These are phyloP conservation scores for Ceratonia siliqua DNA, from an alignment of 306 rosid genomes.

Conservation along the genomic window DNA sequence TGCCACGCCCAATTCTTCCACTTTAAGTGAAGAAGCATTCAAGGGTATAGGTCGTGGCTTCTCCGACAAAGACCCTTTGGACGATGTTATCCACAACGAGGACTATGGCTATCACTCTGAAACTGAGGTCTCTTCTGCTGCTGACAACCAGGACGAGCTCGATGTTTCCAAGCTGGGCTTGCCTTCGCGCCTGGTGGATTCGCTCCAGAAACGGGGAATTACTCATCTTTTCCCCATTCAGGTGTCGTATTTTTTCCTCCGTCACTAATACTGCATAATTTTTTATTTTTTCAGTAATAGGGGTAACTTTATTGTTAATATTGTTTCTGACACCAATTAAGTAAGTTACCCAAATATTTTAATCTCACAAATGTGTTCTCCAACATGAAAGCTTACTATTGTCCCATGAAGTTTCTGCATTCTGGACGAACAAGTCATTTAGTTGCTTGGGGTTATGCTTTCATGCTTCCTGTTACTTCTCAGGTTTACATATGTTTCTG, in stretches of 20 bases:
- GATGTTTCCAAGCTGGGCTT: constrained; percentile 74
- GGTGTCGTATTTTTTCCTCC: constrained; percentile 35
- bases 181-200: constrained; percentile 65
- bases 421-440: not conserved
- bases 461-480: not conserved
- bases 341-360: not conserved
- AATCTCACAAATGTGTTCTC: not conserved
- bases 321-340: not conserved
- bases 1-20: constrained; percentile 90
- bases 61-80: constrained; percentile 39
- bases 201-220: constrained; percentile 78
- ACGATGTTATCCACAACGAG: constrained; percentile 21
- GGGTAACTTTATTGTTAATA: not conserved
- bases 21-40: constrained; percentile 93
- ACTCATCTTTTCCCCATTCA: constrained; percentile 87
- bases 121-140: constrained; percentile 24
- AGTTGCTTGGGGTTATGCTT: not conserved
- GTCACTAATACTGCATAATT: not conserved
- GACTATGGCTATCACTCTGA: constrained; percentile 42
- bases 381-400: not conserved
- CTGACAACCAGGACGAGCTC: constrained; percentile 56
- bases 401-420: not conserved
- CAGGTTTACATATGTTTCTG: not conserved
- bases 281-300: not conserved
- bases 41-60: constrained; percentile 58